Base-by-base conservation (phyloP, 2,329 filamentous ascomycete genomes). In the Xylaria sp. region DNA sequence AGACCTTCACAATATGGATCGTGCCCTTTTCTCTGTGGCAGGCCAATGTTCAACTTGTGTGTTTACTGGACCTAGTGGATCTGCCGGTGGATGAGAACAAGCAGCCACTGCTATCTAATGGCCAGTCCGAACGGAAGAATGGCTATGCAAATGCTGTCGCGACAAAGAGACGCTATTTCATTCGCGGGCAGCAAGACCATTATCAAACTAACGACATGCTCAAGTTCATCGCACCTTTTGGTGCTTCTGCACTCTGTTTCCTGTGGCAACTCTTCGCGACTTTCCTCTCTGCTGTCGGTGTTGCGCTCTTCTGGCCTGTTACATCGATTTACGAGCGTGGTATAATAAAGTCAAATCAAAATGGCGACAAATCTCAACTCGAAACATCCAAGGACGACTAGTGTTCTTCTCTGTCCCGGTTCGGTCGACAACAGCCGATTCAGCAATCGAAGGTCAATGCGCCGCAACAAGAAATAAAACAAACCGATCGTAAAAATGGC, bases 141-240 rank as follows among this genome's bases (percentile, higher is more conserved):
- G 75, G 41, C 6, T n/a, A 46, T 7, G 18, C 13, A 7, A 46
- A 46, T n/a, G 41, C 71, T 18, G 44, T 60, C 67, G 56, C 37
- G 20, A 34, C 65, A 13, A 48, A 56, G 7, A 80, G 75, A 25
- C 86, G 85, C 67, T 96, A 94, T 81, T 92, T 90, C 77, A 94
- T 97, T 71, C 80, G 84, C 7, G 87, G 85, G 20, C 94, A 97
- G 78, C 90, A 97, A 73, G 94, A 97, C 77, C 81, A 94, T 8
- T 97, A 97, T 76, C 92, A 95, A 75, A 84, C 89, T 0, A 90
- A 89, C 58, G 91, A 97, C 73, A 91, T 90, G 71, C 82, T 95
- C 69, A 90, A 91, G 74, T 96, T 97, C 76, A 74, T 94, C 20
- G 75, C 87, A 18, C 89, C 91, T 12, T 85, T 87, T 0, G 80